Conservation (phyloP, 2,329 filamentous ascomycete genomes). For the Aspergillus neoniger region DNA sequence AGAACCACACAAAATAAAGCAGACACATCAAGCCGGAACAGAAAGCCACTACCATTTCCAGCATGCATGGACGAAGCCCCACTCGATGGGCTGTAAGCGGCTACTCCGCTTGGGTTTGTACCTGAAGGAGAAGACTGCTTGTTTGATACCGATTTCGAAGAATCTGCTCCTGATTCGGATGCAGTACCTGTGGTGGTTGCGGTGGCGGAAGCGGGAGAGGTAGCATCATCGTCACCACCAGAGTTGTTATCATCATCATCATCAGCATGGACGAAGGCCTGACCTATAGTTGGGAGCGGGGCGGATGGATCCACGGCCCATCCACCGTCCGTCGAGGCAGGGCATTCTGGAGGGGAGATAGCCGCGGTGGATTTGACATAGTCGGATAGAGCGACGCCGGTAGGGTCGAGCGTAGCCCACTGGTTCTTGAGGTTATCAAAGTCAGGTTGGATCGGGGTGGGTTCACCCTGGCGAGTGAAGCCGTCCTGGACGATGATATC, state of each 20-base stretch:
- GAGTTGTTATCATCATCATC: too few species aligned
- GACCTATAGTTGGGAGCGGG: conserved; percentile 68
- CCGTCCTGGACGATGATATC: conserved; percentile 64
- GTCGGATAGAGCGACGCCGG: conserved; percentile 64
- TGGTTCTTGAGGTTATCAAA: conserved; percentile 74
- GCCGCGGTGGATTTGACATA: conserved; percentile 66
- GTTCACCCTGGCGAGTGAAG: conserved; percentile 70
- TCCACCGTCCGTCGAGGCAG: conserved; percentile 64
- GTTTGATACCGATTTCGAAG: not conserved
- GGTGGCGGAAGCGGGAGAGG: not conserved
- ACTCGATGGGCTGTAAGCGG: too few species aligned
- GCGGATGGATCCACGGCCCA: conserved; percentile 75
- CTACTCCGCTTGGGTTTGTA: too few species aligned
- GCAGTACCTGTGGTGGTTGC: not conserved
- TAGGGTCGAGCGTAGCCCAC: conserved; percentile 72
- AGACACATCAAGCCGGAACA: conserved; percentile 1
- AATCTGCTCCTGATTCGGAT: not conserved
- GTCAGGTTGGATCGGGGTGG: conserved; percentile 72
- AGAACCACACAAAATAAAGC: conserved; percentile 9
- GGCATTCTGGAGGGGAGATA: conserved; percentile 68
- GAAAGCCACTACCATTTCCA: not conserved
- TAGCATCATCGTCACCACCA: not conserved
- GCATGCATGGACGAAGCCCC: too few species aligned
- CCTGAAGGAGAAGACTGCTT: too few species aligned
- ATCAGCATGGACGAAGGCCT: conserved; percentile 37